These are phyloP conservation scores for Lachnum nothofagi DNA, from an alignment of 2,329 filamentous ascomycete genomes.

Conservation along the genomic window DNA sequence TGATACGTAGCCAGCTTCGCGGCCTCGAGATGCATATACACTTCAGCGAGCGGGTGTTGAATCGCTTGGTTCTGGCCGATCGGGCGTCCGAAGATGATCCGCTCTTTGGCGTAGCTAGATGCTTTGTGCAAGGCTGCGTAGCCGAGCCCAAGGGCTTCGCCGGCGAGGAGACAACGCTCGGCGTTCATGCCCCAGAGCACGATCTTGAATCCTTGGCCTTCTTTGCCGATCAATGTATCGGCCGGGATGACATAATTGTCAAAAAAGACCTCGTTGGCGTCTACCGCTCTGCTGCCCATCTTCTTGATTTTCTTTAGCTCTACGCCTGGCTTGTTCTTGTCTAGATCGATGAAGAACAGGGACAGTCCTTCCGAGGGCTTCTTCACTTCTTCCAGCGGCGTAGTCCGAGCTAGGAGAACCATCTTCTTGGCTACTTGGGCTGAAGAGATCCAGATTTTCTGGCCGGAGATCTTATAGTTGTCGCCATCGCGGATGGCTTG, in stretches of 20 bases:
- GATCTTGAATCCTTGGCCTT: conserved; percentile 74
- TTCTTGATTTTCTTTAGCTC: conserved; percentile 68
- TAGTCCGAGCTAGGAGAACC: conserved; percentile 76
- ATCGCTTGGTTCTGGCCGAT: conserved; percentile 65
- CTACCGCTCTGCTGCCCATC: conserved; percentile 78
- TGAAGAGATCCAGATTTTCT: conserved; percentile 87
- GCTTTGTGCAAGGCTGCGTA: conserved; percentile 65
- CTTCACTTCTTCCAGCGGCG: conserved; percentile 58
- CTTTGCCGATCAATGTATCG: conserved; percentile 61
- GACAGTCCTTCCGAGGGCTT: conserved; percentile 73
- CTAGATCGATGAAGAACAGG: conserved; percentile 74
- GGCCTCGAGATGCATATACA: conserved; percentile 60
- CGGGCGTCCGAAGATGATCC: conserved; percentile 59
- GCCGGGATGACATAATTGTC: conserved; percentile 67
- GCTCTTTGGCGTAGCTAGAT: conserved; percentile 59
- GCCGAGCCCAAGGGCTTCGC: conserved; percentile 73
- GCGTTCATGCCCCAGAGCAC: conserved; percentile 77
- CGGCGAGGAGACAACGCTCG: conserved; percentile 68
- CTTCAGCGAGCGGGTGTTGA: conserved; percentile 59
- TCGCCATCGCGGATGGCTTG: conserved; percentile 55
- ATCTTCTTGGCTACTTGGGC: conserved; percentile 79
- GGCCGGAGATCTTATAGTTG: conserved; percentile 64
- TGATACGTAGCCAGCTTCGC: conserved; percentile 63
- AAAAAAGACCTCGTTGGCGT: conserved; percentile 86
- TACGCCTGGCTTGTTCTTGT: conserved; percentile 49